phyloP scores from a whole-genome alignment of 345 rosid species.

The Eutrema japonicum region DNA sequence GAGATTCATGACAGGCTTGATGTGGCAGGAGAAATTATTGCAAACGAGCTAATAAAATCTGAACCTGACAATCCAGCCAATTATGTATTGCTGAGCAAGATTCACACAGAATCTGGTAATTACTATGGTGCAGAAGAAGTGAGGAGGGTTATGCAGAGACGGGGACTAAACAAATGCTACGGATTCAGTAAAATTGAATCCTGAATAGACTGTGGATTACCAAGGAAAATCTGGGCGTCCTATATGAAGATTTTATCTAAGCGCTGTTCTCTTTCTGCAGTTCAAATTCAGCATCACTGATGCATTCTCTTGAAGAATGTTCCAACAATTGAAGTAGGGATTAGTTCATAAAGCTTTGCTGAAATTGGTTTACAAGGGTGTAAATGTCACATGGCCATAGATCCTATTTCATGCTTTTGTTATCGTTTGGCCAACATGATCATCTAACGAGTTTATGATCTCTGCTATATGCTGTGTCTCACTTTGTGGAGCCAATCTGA shows the following conservation, averaged over 20 bases:
- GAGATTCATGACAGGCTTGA: conserved; percentile 53
- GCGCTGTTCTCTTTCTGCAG: conserved; percentile 24
- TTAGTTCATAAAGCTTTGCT: background rate
- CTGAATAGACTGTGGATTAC: conserved; percentile 18
- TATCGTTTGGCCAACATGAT: conserved; percentile 2
- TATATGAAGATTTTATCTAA: conserved; percentile 14
- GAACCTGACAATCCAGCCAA: conserved; percentile 62
- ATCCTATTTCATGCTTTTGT: conserved; percentile 13
- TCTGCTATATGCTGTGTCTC: conserved; percentile 16
- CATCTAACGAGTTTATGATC: conserved; percentile 6
- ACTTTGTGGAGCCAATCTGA: background rate
- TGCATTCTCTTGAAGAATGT: conserved; percentile 18
- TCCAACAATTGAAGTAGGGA: conserved; percentile 6
- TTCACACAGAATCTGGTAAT: conserved; percentile 52
- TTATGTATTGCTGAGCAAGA: conserved; percentile 52
- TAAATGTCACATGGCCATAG: conserved; percentile 15
- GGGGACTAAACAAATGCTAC: conserved; percentile 45
- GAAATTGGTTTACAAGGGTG: background rate
- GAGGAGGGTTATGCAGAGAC: conserved; percentile 52
- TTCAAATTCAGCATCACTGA: conserved; percentile 20
- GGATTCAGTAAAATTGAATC: conserved; percentile 55
- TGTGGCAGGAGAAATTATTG: conserved; percentile 45
- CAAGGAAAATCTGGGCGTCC: background rate
- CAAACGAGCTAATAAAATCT: conserved; percentile 44
- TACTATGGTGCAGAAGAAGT: conserved; percentile 55